Base-by-base conservation (phyloP, 768 basidiomycete species). In the Pisolithus orientalis region DNA sequence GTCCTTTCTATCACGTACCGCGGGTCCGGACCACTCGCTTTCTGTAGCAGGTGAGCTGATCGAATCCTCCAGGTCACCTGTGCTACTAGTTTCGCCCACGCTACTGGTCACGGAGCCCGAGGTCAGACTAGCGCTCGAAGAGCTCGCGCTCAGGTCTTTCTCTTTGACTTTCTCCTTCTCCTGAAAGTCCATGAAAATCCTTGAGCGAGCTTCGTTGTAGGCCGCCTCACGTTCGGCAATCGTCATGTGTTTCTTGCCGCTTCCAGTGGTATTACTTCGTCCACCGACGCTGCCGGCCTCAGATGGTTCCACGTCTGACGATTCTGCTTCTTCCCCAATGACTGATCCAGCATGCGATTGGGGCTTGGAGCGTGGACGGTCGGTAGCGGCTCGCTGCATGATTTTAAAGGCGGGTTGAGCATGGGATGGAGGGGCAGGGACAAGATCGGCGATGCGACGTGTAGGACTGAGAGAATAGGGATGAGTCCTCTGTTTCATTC, bases 151-250 rank as follows among this genome's bases (percentile, higher is more conserved):
- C 69, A 83, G 75, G 57, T 87, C 84, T 59, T 84, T 85, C 51
- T 79, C 80, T 64, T 84, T 82, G 52, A 79, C 80, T 63, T 83
- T 84, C 60, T 72, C 75, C 57, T 76, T 80, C 51, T 87, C 86
- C 64, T 88, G 78, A 58, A 90, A 89, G 57, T 71, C 84, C 80
- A 88, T 85, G 71, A 93, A 93, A 58, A 93, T 93, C 51, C 90
- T 80, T 37, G 82, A 85, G 44, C 91, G 81, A 28, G 90, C 90
- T 67, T 89, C 84, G 49, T 88, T 87, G 59, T 93, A 93, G n/a
- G 89, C 91, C 0, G 87, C 91, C 62, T 88, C 89, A 31, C 90
- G 85, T 65, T 93, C 84, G 61, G 88, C 86, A 24, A 93, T 83
- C 2, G 91, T 91, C 73, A 82, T 80, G 29, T 78, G 77, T 62